Percentiles rank a stretch among this genome's conserved stretches.
These are phyloP conservation scores for Apiotrichum sp. DNA, from an alignment of 1,284 basidiomycete genomes.

Conservation along the genomic window DNA sequence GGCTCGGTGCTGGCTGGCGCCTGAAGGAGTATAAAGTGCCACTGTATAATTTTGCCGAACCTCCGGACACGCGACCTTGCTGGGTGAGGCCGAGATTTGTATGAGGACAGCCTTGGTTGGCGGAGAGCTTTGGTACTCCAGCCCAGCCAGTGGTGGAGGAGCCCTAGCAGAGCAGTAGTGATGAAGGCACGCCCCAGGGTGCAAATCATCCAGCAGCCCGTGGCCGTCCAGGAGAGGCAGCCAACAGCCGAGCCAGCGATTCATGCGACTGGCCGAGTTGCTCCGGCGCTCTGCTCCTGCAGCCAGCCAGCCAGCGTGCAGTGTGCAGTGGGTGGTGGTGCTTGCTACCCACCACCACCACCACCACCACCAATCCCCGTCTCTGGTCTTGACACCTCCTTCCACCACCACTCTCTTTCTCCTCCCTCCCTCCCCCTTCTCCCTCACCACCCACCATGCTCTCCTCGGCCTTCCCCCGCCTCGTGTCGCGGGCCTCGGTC, in stretches of 20 bases:
- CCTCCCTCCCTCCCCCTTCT: slow-evolving; percentile 7
- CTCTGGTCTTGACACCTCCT: neutral
- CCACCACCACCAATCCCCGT: neutral
- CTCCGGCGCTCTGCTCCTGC: neutral
- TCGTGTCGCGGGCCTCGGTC: slow-evolving; percentile 33
- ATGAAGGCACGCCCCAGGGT: too few relatives aligned
- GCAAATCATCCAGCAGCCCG: too few relatives aligned
- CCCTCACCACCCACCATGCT: slow-evolving; percentile 29
- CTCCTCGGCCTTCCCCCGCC: slow-evolving; percentile 38
- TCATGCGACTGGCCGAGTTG: neutral
- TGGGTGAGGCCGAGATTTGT: neutral
- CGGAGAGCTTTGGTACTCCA: too few relatives aligned
- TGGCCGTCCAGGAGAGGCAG: too few relatives aligned
- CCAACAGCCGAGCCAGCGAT: too few relatives aligned
- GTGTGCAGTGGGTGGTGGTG: neutral
- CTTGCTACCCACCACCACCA: neutral
- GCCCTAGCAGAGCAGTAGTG: too few relatives aligned
- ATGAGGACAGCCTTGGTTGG: too few relatives aligned
- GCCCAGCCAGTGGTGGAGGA: too few relatives aligned
- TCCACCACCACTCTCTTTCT: neutral
- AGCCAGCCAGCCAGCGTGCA: too few relatives aligned
- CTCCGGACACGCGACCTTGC: neutral
- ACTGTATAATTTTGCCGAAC: neutral
- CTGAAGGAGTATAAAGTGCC: neutral
- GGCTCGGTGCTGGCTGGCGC: neutral